A percentile compares a stretch with the other conserved stretches of the same genome.
These are phyloP conservation scores for Sarcodon aspratus DNA, from an alignment of 768 basidiomycete genomes.

Conservation along the genomic window DNA sequence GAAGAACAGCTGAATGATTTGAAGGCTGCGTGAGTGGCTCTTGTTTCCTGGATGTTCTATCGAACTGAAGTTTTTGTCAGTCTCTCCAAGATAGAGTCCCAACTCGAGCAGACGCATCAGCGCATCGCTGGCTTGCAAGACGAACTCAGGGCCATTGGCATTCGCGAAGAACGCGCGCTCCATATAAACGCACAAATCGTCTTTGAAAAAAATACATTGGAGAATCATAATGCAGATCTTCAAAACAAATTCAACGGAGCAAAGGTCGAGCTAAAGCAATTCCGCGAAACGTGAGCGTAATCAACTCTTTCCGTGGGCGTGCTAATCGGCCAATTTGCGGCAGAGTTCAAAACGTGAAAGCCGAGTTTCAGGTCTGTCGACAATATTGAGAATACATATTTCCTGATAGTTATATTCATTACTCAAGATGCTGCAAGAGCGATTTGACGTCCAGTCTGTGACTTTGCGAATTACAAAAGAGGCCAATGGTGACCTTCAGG, in stretches of 20 bases:
- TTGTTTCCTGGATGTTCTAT: no score
- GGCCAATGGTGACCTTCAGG: slow-evolving; percentile 39
- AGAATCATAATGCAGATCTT: neutral
- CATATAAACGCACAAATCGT: neutral
- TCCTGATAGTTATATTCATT: no score
- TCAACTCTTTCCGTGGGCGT: no score
- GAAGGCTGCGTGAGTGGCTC: no score
- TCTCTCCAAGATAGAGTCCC: no score
- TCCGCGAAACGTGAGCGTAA: neutral
- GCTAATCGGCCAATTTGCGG: neutral
- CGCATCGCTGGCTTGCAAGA: neutral
- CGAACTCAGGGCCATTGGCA: slow-evolving; percentile 3
- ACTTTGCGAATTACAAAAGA: slow-evolving; percentile 45
- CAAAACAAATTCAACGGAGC: neutral
- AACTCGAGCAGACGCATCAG: no score
- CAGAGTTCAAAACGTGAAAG: neutral
- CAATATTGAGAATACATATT: no score
- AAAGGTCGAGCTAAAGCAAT: slow-evolving; percentile 2
- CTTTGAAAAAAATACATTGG: neutral
- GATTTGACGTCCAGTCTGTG: slow-evolving; percentile 45
- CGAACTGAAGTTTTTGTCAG: no score
- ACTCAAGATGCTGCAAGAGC: slow-evolving; percentile 48
- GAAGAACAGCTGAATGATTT: no score
- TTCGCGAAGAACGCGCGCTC: slow-evolving; percentile 3
- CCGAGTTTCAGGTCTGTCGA: no score